phyloP scores from a whole-genome alignment of 495 filamentous ascomycete species.

The Venustampulla echinocandica region DNA sequence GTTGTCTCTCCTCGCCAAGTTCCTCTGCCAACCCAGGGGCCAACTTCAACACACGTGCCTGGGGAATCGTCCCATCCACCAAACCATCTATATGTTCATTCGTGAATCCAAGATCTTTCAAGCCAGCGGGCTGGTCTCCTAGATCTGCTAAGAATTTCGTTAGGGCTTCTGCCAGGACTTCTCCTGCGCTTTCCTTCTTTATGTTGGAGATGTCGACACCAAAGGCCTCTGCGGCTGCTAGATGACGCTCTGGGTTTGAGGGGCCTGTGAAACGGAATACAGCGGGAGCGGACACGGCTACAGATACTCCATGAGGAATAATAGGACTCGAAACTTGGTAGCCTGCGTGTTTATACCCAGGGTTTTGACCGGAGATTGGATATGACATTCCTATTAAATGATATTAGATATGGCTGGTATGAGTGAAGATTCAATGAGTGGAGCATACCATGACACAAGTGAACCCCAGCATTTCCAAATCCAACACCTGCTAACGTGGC shows the following conservation, averaged over 20 bases:
- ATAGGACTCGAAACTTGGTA: constrained; percentile 68
- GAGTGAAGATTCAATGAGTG: background rate
- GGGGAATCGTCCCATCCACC: constrained; percentile 91
- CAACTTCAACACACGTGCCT: constrained; percentile 81
- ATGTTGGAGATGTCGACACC: constrained; percentile 82
- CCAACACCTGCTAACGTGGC: constrained; percentile 91
- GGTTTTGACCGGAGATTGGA: constrained; percentile 89
- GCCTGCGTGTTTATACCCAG: constrained; percentile 76
- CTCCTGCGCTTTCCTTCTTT: constrained; percentile 78
- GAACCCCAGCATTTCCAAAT: constrained; percentile 95
- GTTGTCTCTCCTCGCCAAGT: constrained; percentile 50
- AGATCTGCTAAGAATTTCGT: constrained; percentile 68
- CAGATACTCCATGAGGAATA: constrained; percentile 92
- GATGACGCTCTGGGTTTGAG: constrained; percentile 83
- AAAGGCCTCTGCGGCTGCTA: constrained; percentile 82
- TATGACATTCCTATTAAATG: constrained; percentile 86
- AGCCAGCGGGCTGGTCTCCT: constrained; percentile 81
- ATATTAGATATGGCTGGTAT: background rate
- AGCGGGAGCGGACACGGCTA: constrained; percentile 88
- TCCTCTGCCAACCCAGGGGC: constrained; percentile 72
- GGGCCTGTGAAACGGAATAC: constrained; percentile 90
- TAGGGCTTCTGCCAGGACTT: constrained; percentile 75
- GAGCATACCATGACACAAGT: constrained; percentile 73
- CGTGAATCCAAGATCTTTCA: constrained; percentile 77
- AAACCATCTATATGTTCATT: constrained; percentile 63